Evolutionary conservation across 208 protist species (phyloP).

Genomic region (Leishmania martiniquensis): DNA sequence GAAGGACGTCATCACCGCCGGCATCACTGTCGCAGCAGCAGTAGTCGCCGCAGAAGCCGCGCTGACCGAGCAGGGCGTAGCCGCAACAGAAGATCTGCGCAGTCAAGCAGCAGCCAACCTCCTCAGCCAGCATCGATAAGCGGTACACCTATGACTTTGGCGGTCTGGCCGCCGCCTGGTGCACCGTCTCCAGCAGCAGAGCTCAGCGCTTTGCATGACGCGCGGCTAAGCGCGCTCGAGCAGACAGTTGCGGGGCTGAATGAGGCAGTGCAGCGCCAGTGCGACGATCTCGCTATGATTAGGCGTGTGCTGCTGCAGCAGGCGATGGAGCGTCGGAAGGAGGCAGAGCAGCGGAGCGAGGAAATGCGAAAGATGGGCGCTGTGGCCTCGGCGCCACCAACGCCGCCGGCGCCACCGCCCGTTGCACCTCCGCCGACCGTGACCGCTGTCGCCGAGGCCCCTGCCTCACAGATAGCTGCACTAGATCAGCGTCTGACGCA

Average conservation of each 20-base stretch:
- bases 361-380: conserved; percentile 24
- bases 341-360: conserved; percentile 46
- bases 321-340: conserved; percentile 56
- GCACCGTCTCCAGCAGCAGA: background rate
- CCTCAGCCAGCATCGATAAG: conserved; percentile 2
- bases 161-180: background rate
- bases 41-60: background rate
- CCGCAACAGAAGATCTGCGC: background rate
- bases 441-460: background rate
- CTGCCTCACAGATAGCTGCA: background rate
- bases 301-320: conserved; percentile 87
- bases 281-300: conserved; percentile 86
- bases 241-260: conserved; percentile 76
- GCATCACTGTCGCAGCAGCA: conserved; percentile 3
- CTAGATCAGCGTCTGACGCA: conserved; percentile 33
- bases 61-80: background rate
- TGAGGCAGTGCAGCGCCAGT: conserved; percentile 78
- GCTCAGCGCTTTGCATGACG: conserved; percentile 27
- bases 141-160: background rate
- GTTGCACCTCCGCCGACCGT: background rate
- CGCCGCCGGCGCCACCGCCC: background rate
- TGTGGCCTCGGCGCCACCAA: conserved; percentile 9
- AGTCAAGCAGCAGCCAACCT: background rate
- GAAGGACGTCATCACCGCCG: background rate
- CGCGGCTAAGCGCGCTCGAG: conserved; percentile 68